These are phyloP conservation scores for Coemansia sp. DNA, from an alignment of 192 early-diverging fungal genomes.

Conservation along the genomic window DNA sequence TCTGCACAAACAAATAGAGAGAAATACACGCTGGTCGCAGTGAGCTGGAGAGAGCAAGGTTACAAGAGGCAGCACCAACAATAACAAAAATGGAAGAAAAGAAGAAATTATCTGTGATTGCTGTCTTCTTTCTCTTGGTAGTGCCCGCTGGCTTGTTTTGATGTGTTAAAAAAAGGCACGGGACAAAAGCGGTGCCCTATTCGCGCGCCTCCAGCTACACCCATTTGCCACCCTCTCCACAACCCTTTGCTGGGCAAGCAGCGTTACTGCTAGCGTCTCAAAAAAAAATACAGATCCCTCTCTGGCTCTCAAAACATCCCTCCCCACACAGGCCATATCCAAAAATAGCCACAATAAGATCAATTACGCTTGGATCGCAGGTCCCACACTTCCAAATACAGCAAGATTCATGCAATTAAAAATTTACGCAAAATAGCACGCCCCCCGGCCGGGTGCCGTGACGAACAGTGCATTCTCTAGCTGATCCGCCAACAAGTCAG, in stretches of 20 bases:
- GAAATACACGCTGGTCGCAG: not conserved
- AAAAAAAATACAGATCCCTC: too few species aligned
- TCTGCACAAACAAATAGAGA: not conserved
- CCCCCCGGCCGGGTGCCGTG: slow-evolving; percentile 40
- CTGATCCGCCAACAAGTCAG: slow-evolving; percentile 50
- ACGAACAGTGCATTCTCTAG: slow-evolving; percentile 59
- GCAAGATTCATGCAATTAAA: too few species aligned
- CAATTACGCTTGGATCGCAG: too few species aligned
- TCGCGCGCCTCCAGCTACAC: too few species aligned
- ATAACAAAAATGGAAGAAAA: slow-evolving; percentile 3
- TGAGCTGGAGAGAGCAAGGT: not conserved
- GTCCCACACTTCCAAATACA: too few species aligned
- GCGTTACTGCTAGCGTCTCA: too few species aligned
- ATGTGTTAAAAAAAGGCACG: not conserved
- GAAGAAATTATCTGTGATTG: not conserved
- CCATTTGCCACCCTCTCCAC: too few species aligned
- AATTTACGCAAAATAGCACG: slow-evolving; percentile 25
- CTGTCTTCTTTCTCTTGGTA: too few species aligned
- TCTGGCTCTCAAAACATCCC: too few species aligned
- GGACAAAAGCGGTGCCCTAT: not conserved
- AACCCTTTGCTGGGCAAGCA: too few species aligned
- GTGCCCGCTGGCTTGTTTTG: not conserved
- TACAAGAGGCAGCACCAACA: slow-evolving; percentile 4
- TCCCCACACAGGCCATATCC: too few species aligned
- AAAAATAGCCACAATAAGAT: too few species aligned